Base-by-base conservation (phyloP, 164 flowering plant species). In the Chimonanthus praecox region DNA sequence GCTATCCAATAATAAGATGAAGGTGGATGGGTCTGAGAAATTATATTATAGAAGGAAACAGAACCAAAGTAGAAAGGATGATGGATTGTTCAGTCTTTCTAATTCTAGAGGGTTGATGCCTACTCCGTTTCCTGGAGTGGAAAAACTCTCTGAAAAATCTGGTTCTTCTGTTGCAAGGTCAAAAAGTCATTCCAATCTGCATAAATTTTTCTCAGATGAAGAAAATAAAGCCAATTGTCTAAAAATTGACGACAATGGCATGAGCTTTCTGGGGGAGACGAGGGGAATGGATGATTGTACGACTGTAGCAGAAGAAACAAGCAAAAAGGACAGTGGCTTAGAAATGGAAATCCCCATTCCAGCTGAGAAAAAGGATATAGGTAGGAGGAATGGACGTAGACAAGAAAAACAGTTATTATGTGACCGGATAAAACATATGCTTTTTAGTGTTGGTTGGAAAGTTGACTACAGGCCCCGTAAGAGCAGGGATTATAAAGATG, bases 391-490 rank as follows among this genome's bases (percentile, higher is more conserved):
- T 46, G 73, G 78, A 49, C 74, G 58, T 49, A 70, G 49, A 43
- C 73, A 75, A 44, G 81, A 80, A 71, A 89, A 89, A 73, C 82
- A 89, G 71, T 64, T 77, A 60, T 16, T 94, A 33, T 85, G 93
- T 68, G 84, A 86, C 7, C 80, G 77, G 72, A 88, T 94, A 65
- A 76, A 78, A 33, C 78, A 77, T 33, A 73, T 90, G 78, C 87
- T 94, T 69, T 13, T 81, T 58, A 73, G 73, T 66, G 90, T 88
- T 4, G 97, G 96, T 2, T 94, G 98, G 98, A 87, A 68, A 7
- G 78, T 92, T 79, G 89, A 92, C 3, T 79, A 79, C 72, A 82
- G 92, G 73, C 90, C 86, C 10, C 84, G 98, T 80, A 72, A 5
- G 64, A 73, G 78, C 66, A 90, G 72, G 78, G 83, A 80, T 3